Percentiles rank a stretch among this genome's conserved stretches.
Evolutionary conservation across 768 basidiomycete species (phyloP).

Genomic region (Boletus rubroflammeus): DNA sequence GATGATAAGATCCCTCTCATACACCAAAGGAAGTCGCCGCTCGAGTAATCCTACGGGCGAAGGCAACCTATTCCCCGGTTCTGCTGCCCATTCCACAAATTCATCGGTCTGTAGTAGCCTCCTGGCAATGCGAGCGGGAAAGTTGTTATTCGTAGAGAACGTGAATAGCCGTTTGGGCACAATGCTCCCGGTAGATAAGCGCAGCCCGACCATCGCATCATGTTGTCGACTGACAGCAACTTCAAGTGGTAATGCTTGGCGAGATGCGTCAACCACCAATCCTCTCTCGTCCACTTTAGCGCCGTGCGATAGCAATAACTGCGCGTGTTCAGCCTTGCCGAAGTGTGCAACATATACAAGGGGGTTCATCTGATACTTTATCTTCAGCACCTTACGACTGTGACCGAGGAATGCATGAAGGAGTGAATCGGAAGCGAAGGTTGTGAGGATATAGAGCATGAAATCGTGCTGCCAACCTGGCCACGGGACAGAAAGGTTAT

Average conservation of each 20-base stretch:
- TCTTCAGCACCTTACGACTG: not conserved
- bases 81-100: constrained; percentile 9
- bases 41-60: constrained; percentile 1
- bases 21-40: not conserved
- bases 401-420: constrained; percentile 1
- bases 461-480: constrained; percentile 3
- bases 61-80: not conserved
- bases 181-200: not conserved
- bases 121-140: constrained; percentile 1
- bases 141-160: not conserved
- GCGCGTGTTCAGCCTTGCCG: constrained; percentile 1
- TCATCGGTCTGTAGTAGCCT: constrained; percentile 6
- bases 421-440: constrained; percentile 1
- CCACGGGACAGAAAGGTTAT: not conserved
- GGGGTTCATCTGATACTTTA: constrained; percentile 3
- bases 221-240: constrained; percentile 5
- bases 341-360: constrained; percentile 12
- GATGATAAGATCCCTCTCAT: constrained; percentile 3
- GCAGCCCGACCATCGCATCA: not conserved
- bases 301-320: not conserved
- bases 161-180: constrained; percentile 4
- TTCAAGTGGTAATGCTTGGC: constrained; percentile 2
- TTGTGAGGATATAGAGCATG: constrained; percentile 5
- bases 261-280: not conserved
- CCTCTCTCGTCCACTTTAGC: constrained; percentile 5